Conservation (phyloP, 106 monocot genomes). For the Triglochin maritima region DNA sequence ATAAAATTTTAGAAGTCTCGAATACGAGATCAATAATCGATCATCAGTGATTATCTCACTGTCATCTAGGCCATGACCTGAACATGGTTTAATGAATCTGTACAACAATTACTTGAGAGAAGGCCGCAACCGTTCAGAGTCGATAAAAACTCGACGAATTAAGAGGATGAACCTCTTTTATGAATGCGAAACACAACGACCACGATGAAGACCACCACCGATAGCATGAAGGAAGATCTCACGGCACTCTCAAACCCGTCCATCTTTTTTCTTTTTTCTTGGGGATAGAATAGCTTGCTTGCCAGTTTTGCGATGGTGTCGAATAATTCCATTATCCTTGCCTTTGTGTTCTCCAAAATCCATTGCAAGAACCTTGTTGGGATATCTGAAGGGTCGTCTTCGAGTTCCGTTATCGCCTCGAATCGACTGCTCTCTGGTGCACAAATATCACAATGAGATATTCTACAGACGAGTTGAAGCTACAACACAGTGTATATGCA, state of each 20-base stretch:
- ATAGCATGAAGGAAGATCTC: constrained; percentile 32
- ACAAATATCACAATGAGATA: neutral
- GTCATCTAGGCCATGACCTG: too few species aligned
- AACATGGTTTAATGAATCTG: too few species aligned
- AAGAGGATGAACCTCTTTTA: too few species aligned
- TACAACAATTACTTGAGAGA: too few species aligned
- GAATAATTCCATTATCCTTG: constrained; percentile 12
- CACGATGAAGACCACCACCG: constrained; percentile 30
- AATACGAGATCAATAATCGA: too few species aligned
- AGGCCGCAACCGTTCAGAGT: too few species aligned
- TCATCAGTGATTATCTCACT: too few species aligned
- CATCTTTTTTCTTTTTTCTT: neutral
- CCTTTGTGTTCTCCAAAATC: constrained; percentile 16
- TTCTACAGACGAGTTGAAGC: neutral
- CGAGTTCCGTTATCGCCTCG: neutral
- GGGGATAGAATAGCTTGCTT: constrained; percentile 12
- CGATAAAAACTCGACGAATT: too few species aligned
- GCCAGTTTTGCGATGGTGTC: constrained; percentile 16
- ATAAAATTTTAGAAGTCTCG: too few species aligned
- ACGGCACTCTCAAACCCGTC: constrained; percentile 15
- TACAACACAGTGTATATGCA: neutral
- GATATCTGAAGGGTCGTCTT: constrained; percentile 4
- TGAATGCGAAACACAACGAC: constrained; percentile 21
- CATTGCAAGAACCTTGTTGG: constrained; percentile 7
- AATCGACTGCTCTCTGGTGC: neutral